Conservation (phyloP, 208 protist species). For the Trypanosoma avium region DNA sequence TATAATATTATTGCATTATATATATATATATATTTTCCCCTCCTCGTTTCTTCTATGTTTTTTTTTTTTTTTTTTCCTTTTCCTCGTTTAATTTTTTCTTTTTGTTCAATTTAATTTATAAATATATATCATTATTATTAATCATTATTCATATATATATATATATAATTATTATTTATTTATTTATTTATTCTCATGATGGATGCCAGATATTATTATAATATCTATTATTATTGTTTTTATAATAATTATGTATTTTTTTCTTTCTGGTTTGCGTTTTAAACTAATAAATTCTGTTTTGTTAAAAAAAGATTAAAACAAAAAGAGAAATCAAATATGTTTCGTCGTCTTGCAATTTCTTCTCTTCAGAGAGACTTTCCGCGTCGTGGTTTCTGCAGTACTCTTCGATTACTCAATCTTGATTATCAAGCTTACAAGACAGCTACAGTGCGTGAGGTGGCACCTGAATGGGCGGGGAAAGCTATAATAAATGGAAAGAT, state of each 20-base stretch:
- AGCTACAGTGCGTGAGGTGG: slow-evolving; percentile 83
- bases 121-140: too few species aligned
- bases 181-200: too few species aligned
- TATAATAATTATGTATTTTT: too few species aligned
- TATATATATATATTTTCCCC: slow-evolving; percentile 4
- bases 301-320: slow-evolving; percentile 15
- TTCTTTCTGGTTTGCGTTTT: too few species aligned
- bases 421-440: slow-evolving; percentile 84
- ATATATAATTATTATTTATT: too few species aligned
- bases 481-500: slow-evolving; percentile 95
- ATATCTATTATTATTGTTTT: too few species aligned
- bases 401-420: slow-evolving; percentile 58
- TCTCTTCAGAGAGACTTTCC: slow-evolving; percentile 22
- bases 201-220: too few species aligned
- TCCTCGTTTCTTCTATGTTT: slow-evolving; percentile 8
- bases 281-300: too few species aligned
- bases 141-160: too few species aligned
- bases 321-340: slow-evolving; percentile 41
- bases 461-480: slow-evolving; percentile 89
- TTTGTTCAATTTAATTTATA: too few species aligned
- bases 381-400: slow-evolving; percentile 48
- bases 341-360: slow-evolving; percentile 51
- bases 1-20: neutral
- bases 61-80: slow-evolving; percentile 27
- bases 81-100: too few species aligned